Evolutionary conservation across 2,329 filamentous ascomycete genomes (phyloP), one percentile per base, ranked within the genome.

Genomic region (Aspergillus intermedius): DNA sequence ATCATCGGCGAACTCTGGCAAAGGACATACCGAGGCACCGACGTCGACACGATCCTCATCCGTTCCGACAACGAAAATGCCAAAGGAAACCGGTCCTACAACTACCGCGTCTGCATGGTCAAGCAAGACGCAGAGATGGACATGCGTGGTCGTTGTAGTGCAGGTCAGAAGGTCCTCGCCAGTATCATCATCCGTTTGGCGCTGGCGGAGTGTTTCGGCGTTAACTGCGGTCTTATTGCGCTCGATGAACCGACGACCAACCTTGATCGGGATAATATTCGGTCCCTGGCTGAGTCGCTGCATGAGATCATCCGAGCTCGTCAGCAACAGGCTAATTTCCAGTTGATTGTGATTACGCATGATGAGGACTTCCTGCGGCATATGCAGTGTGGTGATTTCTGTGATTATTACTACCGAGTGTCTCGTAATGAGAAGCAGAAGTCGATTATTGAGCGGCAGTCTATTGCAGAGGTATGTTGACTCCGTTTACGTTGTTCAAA

Each of bases 111-210:
- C 5, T 91, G 88, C 70, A 98, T 98, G 93, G 83, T 95, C 59
- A 98, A 98, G 74, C 86, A 91, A 65, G 90, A 94, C 62, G 88
- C 87, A 0, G 93, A 98, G 70, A 95, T 98, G 90, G 93, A 98
- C 73, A 98, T 98, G 93, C 88, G 93, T 54, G 94, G 93, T 1
- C 88, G 93, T 48, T 98, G 93, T 77, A 94, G 88, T 57, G 93
- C 93, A 1, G 93, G 93, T 3, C 93, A 98, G 68, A 96, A 95
- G 71, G 91, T 98, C 23, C 81, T 98, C 23, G 93, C 93, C 4
- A 90, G 86, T 69, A 98, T 98, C 73, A 94, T 98, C 70, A 96
- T 98, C 68, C 91, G 93, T 1, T 81, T 98, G 23, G 93, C 94
- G 10, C 80, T 98, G 42, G 93, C 93, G 3, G 93, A 98, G 70